Evolutionary conservation across 169 alveolate genomes (phyloP).

Genomic region (Plasmodium fragile): DNA sequence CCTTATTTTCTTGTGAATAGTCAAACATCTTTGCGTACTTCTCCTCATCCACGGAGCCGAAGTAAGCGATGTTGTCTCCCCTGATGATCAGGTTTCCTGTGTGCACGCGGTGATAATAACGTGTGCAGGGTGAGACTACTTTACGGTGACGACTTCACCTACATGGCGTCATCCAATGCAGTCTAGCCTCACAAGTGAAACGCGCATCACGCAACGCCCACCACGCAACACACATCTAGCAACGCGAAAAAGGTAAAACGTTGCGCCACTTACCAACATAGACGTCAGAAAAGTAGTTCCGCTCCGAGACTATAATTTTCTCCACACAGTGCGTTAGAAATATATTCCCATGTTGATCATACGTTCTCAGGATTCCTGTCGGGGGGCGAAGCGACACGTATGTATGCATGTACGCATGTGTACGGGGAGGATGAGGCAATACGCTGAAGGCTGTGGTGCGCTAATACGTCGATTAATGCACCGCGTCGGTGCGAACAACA

Average conservation of each 20-base stretch:
- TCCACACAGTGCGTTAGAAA: constrained; percentile 83
- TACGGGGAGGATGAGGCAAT: not conserved
- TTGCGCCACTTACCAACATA: constrained; percentile 80
- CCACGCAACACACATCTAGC: not conserved
- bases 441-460: not conserved
- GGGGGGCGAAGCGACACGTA: constrained; percentile 20
- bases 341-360: constrained; percentile 86
- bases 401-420: not conserved
- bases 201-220: not conserved
- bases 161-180: not conserved
- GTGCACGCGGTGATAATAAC: not conserved
- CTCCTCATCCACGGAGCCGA: constrained; percentile 83
- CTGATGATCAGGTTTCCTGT: constrained; percentile 83
- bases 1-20: constrained; percentile 45
- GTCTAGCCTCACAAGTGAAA: too few species aligned
- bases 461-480: not conserved
- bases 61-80: constrained; percentile 87
- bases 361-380: constrained; percentile 83
- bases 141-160: not conserved
- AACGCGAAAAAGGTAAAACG: not conserved
- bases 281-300: constrained; percentile 82
- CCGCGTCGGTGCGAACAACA: not conserved
- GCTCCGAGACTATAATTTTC: constrained; percentile 78
- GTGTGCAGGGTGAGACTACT: not conserved
- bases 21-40: constrained; percentile 79